Evolutionary conservation across 2,329 filamentous ascomycete species (phyloP), one percentile per base, ranked within the genome.

Genomic region (Apiospora malaysiana): DNA sequence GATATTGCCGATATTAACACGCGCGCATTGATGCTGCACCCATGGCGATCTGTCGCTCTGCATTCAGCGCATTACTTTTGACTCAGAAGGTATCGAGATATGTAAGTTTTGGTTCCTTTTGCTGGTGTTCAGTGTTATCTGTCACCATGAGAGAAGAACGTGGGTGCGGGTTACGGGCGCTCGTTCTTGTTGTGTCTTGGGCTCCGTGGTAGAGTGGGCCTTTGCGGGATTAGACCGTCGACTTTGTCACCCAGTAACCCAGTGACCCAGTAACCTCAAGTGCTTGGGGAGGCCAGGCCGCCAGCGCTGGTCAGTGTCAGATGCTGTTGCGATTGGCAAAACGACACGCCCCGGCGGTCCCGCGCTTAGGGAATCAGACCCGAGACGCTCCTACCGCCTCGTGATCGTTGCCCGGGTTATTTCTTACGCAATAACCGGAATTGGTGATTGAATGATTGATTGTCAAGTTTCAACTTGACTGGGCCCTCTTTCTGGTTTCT

Each of bases 401-500:
- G 8, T 63, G 56, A n/a, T 63, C 56, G 18, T 63, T 32, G 56
- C 56, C 49, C 32, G 27, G 56, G 8, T 32, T n/a, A 23, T 16
- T 23, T 63, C 32, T 40, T 40, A 10, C 56, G 56, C 56, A 63
- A 63, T 59, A 63, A 63, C 56, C 27, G 56, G 56, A 40, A 40
- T 63, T 32, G 32, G 27, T 40, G 18, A 40, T 40, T 9, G 32
- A 37, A n/a, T 23, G 56, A 40, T 14, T 63, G 56, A n/a, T 40
- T n/a, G 32, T 63, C 56, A 37, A 10, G 56, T 63, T 63, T 63
- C 56, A 63, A 37, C 56, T 47, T 12, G 8, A 32, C 25, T 9
- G 32, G 56, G 56, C 56, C 56, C 56, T 63, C 56, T 40, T 63
- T 63, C 51, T 59, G 51, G 51, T 59, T 59, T 59, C 51, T 27